Percentiles rank a stretch among this genome's conserved stretches.
Evolutionary conservation across 192 early-diverging fungal genomes (phyloP).

Genomic region (Pilaira anomala): DNA sequence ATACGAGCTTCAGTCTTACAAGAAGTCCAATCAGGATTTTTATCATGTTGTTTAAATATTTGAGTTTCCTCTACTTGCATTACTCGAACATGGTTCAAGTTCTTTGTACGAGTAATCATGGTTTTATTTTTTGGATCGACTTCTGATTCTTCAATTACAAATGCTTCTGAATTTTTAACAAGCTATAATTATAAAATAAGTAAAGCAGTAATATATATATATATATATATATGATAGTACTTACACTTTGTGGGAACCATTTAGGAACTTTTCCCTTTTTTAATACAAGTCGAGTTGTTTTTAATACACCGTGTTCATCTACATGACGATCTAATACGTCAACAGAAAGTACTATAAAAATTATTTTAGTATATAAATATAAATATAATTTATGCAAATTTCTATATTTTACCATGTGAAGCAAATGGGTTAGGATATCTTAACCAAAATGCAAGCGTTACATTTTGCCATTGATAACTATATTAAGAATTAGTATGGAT

Average conservation of each 20-base stretch:
- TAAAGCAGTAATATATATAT: neutral
- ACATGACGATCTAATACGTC: constrained; percentile 91
- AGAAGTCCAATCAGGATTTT: constrained; percentile 58
- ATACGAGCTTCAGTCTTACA: constrained; percentile 82
- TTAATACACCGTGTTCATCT: constrained; percentile 75
- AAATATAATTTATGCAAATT: neutral
- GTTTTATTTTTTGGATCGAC: constrained; percentile 73
- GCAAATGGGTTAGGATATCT: constrained; percentile 99
- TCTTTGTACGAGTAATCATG: constrained; percentile 83
- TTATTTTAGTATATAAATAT: neutral
- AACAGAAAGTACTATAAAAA: constrained; percentile 64
- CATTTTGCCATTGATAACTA: constrained; percentile 70
- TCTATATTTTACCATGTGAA: constrained; percentile 60
- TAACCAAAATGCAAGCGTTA: constrained; percentile 87
- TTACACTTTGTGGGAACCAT: constrained; percentile 71
- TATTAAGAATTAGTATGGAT: neutral
- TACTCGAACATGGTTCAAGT: constrained; percentile 89
- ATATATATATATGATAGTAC: constrained; percentile 10
- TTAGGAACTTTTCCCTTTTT: constrained; percentile 86
- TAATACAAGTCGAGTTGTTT: constrained; percentile 84
- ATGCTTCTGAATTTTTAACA: constrained; percentile 80
- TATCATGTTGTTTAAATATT: constrained; percentile 58
- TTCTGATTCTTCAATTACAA: constrained; percentile 86
- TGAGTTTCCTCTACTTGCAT: constrained; percentile 94
- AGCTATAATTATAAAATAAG: constrained; percentile 44